These are phyloP conservation scores for Didymella exigua DNA, from an alignment of 2,329 filamentous ascomycete genomes.

Conservation along the genomic window DNA sequence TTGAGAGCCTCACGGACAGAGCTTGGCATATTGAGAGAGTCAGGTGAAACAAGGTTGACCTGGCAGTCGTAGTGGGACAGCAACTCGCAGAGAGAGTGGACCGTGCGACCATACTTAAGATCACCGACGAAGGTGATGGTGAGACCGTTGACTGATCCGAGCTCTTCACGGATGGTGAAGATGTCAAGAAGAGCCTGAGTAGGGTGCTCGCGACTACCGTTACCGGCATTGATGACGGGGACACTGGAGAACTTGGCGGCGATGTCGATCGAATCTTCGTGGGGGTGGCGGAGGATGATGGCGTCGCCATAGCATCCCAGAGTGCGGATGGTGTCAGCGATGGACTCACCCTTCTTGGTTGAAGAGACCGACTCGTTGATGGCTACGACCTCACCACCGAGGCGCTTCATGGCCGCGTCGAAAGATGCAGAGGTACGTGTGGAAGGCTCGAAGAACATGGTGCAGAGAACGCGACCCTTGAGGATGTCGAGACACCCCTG, in stretches of 20 bases:
- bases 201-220: constrained; percentile 93
- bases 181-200: constrained; percentile 97
- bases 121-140: constrained; percentile 97
- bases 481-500: constrained; percentile 88
- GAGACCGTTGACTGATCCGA: constrained; percentile 91
- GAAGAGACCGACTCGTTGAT: constrained; percentile 85
- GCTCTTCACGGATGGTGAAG: constrained; percentile 97
- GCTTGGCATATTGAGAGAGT: constrained; percentile 75
- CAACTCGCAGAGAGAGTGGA: constrained; percentile 93
- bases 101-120: constrained; percentile 88
- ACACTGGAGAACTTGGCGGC: constrained; percentile 88
- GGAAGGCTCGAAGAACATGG: constrained; percentile 97
- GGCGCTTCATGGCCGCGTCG: constrained; percentile 96
- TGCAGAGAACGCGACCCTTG: constrained; percentile 83
- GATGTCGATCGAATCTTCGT: constrained; percentile 77
- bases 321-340: constrained; percentile 92
- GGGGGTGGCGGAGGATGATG: constrained; percentile 92
- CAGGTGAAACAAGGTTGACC: constrained; percentile 88
- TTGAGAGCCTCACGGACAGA: constrained; percentile 75
- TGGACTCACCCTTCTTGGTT: constrained; percentile 89
- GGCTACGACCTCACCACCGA: constrained; percentile 83
- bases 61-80: constrained; percentile 95
- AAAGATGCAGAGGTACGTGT: constrained; percentile 95
- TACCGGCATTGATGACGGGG: constrained; percentile 95
- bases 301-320: constrained; percentile 94